A percentile compares a stretch with the other conserved stretches of the same genome.
phyloP scores from a whole-genome alignment of 2,329 filamentous ascomycete species.

The Ploettnerulaceae sp. region DNA sequence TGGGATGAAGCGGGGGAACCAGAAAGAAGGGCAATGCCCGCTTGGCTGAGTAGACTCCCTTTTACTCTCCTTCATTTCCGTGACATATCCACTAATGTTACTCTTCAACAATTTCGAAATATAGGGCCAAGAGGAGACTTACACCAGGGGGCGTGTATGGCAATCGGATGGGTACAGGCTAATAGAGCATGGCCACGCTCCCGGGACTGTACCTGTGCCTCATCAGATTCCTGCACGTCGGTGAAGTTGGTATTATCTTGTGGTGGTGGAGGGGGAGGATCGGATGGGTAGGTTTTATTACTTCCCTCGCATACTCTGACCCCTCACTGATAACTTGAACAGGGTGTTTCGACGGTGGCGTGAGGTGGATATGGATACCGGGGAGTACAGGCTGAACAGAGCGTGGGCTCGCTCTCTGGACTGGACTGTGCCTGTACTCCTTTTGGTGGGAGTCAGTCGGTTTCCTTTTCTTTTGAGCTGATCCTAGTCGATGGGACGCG shows the following conservation, averaged over 20 bases:
- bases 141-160: background rate
- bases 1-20: too few relatives aligned
- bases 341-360: background rate
- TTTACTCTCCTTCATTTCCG: background rate
- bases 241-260: background rate
- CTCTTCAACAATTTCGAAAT: background rate
- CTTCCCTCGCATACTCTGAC: background rate
- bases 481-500: background rate
- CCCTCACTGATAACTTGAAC: background rate
- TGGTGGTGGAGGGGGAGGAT: background rate
- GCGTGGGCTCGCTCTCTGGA: conserved; percentile 1
- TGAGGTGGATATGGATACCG: background rate
- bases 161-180: background rate
- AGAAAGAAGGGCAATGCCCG: too few relatives aligned
- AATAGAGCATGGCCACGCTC: background rate
- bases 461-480: background rate
- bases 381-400: conserved; percentile 5
- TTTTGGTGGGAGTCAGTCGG: background rate
- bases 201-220: background rate
- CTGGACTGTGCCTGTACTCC: conserved; percentile 4
- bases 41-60: too few relatives aligned
- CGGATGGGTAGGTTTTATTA: background rate
- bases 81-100: background rate
- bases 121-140: background rate
- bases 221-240: background rate